Evolutionary conservation across 805 yeast genomes (phyloP), one percentile per base, ranked within the genome.

Genomic region (Saccharomyces paradoxus): DNA sequence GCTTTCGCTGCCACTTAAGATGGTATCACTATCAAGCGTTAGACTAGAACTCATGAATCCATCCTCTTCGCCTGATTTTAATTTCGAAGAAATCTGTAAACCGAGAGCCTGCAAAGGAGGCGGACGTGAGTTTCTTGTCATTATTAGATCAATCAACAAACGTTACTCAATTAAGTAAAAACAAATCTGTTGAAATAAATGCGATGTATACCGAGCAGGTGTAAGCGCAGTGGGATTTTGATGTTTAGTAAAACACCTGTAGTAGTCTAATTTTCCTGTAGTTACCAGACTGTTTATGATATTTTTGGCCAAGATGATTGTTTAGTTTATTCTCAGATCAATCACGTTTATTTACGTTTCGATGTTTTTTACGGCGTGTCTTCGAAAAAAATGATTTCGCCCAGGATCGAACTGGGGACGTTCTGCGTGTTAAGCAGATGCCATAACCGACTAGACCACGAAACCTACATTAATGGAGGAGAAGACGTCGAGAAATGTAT

Each of bases 351-450:
- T 37, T 37, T 37, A 37, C 44, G 17, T 37, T 37, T 37, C 24
- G 17, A 17, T 37, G 7, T 17, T 37, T 17, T 37, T 4, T 8
- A 2, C 44, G 44, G 12, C 1, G 5, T 13, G 21, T 1, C 21
- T n/a, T 26, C 27, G n/a, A 30, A 17, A 37, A 37, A 37, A 37
- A 37, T 37, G 97, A 89, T 86, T 89, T 84, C 86, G 91, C 97
- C 97, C 97, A 91, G 97, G 97, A 89, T 92, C 97, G 97, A 92
- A 92, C 98, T 90, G 97, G 97, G 97, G 97, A 92, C 97, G 91
- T 88, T 88, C 94, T 89, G 96, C 97, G 97, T 91, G 97, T 91
- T 89, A 90, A 89, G 97, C 97, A 90, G 94, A 88, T 88, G 97
- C 96, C 97, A 91, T 91, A 83, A 90, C 97, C 97, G 77, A 90